phyloP scores from a whole-genome alignment of 257 asterid species.

The Solanum virginianum region DNA sequence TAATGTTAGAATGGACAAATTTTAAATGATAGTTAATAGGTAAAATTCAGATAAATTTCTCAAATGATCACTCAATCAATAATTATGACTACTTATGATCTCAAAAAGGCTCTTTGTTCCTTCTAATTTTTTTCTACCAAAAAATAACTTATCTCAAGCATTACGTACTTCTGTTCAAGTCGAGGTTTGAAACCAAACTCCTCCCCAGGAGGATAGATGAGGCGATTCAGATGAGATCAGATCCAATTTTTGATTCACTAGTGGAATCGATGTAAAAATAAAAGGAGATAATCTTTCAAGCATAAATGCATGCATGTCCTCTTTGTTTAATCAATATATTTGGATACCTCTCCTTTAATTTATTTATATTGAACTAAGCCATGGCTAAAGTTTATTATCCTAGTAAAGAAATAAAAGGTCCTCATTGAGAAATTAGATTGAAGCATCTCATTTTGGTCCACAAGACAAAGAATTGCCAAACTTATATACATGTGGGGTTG shows the following conservation, averaged over 20 bases:
- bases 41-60: not conserved
- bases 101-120: too few relatives aligned
- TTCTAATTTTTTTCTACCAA: too few relatives aligned
- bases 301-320: not conserved
- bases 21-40: not conserved
- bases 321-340: not conserved
- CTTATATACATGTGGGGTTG: constrained; percentile 25
- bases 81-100: too few relatives aligned
- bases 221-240: too few relatives aligned
- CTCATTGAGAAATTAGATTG: not conserved
- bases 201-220: too few relatives aligned
- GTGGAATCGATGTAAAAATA: too few relatives aligned
- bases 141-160: too few relatives aligned
- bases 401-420: not conserved
- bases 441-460: not conserved
- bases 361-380: not conserved
- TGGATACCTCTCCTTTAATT: not conserved
- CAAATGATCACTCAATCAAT: too few relatives aligned
- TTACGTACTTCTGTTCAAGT: too few relatives aligned
- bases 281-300: not conserved
- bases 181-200: too few relatives aligned
- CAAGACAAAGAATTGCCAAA: constrained; percentile 4
- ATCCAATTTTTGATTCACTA: too few relatives aligned
- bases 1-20: not conserved
- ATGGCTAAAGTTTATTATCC: not conserved